Base-by-base conservation (phyloP, 2,329 filamentous ascomycete species). In the Salinomyces thailandicus region DNA sequence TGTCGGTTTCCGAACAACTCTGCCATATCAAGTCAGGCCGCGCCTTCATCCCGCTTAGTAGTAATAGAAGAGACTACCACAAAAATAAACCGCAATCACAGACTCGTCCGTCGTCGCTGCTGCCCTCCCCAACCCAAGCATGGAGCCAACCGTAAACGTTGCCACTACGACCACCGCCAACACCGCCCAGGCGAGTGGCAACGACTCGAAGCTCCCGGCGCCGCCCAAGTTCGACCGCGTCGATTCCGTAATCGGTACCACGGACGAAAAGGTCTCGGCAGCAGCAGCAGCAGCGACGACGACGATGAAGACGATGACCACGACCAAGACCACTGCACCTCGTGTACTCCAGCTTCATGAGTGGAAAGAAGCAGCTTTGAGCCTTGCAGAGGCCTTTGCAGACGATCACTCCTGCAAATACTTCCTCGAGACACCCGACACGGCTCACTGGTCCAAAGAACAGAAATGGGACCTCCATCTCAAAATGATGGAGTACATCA, bases 301-400 rank as follows among this genome's bases (percentile, higher is more conserved):
- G 33, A 18, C 28, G 20, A 22, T 20, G 18, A 29, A 16, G 15
- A 27, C 24, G 5, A 8, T n/a, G 9, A 8, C n/a, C 22, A 8
- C 9, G n/a, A 26, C 9, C 22, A 26, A 2, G 9, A 20, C 26
- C 13, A 35, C 7, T 47, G 61, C 65, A 35, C 71, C 85, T 49
- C 80, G 82, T 44, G 59, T 72, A 41, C 65, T 87, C 46, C 65
- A 66, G 44, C 71, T 79, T 53, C 64, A 70, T 39, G 81, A 87
- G 62, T 81, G 76, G 64, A 77, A 77, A 55, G 72, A 77, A 55
- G 83, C 81, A 19, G 81, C 78, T 17, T 64, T 72, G 22, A 78
- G 79, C 52, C 72, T 93, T 48, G 79, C 84, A 31, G 76, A 85
- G 56, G 79, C 84, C 45, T 91, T 93, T 63, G 77, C 73, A 39